Evolutionary conservation across 116 monocot species (phyloP).

Genomic region (Cymodocea nodosa): DNA sequence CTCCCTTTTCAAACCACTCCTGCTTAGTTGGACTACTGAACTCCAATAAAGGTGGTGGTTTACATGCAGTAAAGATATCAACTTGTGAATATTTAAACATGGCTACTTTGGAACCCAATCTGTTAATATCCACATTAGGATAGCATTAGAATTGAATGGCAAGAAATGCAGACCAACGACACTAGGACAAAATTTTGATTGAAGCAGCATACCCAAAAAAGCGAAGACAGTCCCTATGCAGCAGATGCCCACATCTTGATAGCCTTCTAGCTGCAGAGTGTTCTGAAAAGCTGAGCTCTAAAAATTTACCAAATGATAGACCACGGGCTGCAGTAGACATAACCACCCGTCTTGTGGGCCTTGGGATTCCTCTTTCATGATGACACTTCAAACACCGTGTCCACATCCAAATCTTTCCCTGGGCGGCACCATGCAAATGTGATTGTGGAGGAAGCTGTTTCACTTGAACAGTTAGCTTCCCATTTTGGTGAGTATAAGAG

Average conservation of each 20-base stretch:
- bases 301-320: constrained; percentile 95
- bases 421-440: constrained; percentile 45
- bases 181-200: neutral
- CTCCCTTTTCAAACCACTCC: constrained; percentile 57
- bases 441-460: constrained; percentile 15
- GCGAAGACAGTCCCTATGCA: constrained; percentile 75
- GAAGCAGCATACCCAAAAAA: constrained; percentile 73
- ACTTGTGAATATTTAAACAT: constrained; percentile 77
- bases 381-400: constrained; percentile 74
- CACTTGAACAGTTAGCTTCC: constrained; percentile 58
- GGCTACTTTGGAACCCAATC: constrained; percentile 65
- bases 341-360: constrained; percentile 45
- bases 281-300: constrained; percentile 82
- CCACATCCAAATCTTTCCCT: constrained; percentile 98
- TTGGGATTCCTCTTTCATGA: constrained; percentile 26
- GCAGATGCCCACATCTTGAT: constrained; percentile 74
- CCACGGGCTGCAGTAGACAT: constrained; percentile 64
- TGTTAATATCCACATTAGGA: constrained; percentile 13
- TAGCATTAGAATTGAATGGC: neutral
- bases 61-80: constrained; percentile 60
- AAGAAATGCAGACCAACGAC: neutral
- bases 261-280: constrained; percentile 52
- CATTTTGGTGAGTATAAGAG: constrained; percentile 68
- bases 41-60: constrained; percentile 45
- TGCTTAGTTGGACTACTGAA: constrained; percentile 39